A percentile compares a stretch with the other conserved stretches of the same genome.
phyloP scores from a whole-genome alignment of 2,329 filamentous ascomycete genomes.

The Trichophyton equinum region DNA sequence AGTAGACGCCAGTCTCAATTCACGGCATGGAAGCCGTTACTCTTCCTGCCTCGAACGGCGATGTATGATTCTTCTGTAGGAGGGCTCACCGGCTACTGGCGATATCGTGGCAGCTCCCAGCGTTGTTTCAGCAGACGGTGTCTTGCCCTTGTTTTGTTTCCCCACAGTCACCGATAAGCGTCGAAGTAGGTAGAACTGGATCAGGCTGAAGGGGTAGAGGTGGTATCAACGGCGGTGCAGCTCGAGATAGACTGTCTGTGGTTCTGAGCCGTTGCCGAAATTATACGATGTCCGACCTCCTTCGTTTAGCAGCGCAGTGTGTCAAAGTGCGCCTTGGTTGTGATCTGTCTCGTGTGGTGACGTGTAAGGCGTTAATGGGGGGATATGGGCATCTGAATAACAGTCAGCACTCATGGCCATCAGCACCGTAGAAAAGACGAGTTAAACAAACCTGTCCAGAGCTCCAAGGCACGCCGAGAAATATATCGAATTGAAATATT shows the following conservation, averaged over 20 bases:
- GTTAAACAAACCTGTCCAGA: background rate
- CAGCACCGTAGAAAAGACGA: background rate
- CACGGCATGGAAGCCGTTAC: background rate
- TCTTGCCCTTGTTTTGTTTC: background rate
- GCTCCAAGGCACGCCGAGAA: background rate
- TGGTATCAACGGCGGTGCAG: background rate
- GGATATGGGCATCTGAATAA: background rate
- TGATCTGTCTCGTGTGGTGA: background rate
- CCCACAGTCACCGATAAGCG: background rate
- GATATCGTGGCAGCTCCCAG: background rate
- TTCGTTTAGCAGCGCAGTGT: background rate
- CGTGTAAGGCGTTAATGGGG: background rate
- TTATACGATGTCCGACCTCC: background rate
- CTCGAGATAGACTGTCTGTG: background rate
- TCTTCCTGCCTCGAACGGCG: background rate
- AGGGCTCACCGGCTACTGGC: no score
- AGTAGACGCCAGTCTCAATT: constrained; percentile 15
- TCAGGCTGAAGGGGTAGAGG: background rate
- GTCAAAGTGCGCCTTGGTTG: background rate
- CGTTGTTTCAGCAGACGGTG: background rate
- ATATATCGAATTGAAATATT: background rate
- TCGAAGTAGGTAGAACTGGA: background rate
- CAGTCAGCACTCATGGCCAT: background rate
- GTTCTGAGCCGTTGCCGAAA: background rate
- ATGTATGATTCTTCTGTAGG: background rate